phyloP scores from a whole-genome alignment of 202 grass and related monocot species.

The Bolboschoenoplectus hybrid region DNA sequence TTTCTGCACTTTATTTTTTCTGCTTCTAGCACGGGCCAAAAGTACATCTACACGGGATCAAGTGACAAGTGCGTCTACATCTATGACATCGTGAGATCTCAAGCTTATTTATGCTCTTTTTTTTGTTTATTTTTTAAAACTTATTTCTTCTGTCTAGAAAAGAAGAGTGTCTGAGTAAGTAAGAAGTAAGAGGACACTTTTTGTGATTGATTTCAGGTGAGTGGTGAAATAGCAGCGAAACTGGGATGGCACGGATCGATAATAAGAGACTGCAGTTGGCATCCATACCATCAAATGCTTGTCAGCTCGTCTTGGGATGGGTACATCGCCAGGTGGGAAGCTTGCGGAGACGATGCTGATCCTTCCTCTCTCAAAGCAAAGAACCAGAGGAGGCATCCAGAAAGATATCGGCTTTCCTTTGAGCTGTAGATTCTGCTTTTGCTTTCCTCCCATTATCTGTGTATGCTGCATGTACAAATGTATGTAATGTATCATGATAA shows the following conservation, averaged over 20 bases:
- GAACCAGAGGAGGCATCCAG: slow-evolving; percentile 26
- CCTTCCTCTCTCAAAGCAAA: slow-evolving; percentile 21
- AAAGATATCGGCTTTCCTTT: slow-evolving; percentile 30
- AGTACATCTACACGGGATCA: slow-evolving; percentile 95
- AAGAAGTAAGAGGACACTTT: not conserved
- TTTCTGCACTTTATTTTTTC: slow-evolving; percentile 38
- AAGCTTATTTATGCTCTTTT: not conserved
- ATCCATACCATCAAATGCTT: slow-evolving; percentile 59
- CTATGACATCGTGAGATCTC: slow-evolving; percentile 70
- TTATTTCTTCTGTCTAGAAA: slow-evolving; percentile 14
- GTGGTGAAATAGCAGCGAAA: slow-evolving; percentile 48
- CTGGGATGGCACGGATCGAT: slow-evolving; percentile 59
- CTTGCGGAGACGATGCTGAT: slow-evolving; percentile 41
- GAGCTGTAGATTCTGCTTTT: slow-evolving; percentile 36
- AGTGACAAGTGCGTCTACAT: slow-evolving; percentile 72
- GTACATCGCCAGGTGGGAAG: slow-evolving; percentile 66
- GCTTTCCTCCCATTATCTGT: slow-evolving; percentile 1
- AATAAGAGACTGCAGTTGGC: slow-evolving; percentile 92
- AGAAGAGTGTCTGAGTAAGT: slow-evolving; percentile 5
- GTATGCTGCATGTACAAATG: slow-evolving; percentile 11
- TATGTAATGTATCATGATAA: slow-evolving; percentile 10
- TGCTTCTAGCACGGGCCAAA: slow-evolving; percentile 80
- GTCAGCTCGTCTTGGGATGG: slow-evolving; percentile 90
- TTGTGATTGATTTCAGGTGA: slow-evolving; percentile 39
- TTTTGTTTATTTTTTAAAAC: not conserved